Percentiles rank a stretch among this genome's conserved stretches.
Evolutionary conservation across 345 rosid genomes (phyloP).

Genomic region (Acer saccharum): DNA sequence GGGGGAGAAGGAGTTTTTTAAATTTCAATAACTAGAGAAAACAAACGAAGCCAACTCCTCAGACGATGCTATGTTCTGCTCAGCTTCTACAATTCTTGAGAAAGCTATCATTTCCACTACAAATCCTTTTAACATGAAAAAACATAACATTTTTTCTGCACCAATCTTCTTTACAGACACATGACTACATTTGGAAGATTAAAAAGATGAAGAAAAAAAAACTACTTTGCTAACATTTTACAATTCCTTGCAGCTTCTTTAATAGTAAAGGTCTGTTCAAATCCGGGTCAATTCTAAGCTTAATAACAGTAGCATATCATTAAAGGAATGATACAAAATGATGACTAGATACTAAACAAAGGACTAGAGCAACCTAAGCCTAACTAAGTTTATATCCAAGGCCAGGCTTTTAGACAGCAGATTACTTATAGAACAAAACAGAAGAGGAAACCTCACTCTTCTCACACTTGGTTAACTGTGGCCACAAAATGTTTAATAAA

Average conservation of each 20-base stretch:
- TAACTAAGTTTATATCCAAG: too few relatives aligned
- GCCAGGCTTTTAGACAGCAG: background rate
- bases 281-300: background rate
- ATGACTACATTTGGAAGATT: background rate
- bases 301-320: background rate
- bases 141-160: too few relatives aligned
- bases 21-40: background rate
- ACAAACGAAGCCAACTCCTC: background rate
- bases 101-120: background rate
- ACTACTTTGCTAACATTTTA: background rate
- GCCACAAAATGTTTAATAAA: background rate
- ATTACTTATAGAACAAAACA: background rate
- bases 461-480: background rate
- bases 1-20: too few relatives aligned
- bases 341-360: too few relatives aligned
- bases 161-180: background rate
- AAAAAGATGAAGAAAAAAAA: background rate
- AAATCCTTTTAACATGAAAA: background rate
- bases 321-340: background rate
- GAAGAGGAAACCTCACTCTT: background rate
- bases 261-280: background rate
- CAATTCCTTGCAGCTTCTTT: background rate
- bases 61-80: background rate
- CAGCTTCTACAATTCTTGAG: background rate
- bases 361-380: too few relatives aligned